Percentiles rank a stretch among this genome's conserved stretches.
phyloP scores from a whole-genome alignment of 495 filamentous ascomycete species.

The Podospora sp. region DNA sequence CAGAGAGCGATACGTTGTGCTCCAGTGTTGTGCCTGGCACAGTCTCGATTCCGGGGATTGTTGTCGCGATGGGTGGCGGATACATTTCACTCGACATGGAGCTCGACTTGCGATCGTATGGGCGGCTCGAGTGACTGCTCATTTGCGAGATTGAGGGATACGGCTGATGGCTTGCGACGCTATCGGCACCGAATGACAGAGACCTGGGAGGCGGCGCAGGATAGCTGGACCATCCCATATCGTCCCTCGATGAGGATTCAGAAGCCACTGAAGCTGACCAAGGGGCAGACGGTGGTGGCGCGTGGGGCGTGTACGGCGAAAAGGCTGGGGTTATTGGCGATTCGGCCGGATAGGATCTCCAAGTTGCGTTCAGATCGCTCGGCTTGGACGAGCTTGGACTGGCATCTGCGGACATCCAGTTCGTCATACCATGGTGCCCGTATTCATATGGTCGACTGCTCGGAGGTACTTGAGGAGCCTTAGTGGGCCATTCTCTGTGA shows the following conservation, averaged over 20 bases:
- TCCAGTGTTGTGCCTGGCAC: slow-evolving; percentile 39
- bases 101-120: slow-evolving; percentile 42
- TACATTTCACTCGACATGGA: slow-evolving; percentile 41
- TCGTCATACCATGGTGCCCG: slow-evolving; percentile 43
- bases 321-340: slow-evolving; percentile 46
- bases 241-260: slow-evolving; percentile 37
- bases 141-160: slow-evolving; percentile 39
- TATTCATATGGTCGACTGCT: slow-evolving; percentile 41
- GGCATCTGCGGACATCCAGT: slow-evolving; percentile 48
- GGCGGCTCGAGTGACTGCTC: slow-evolving; percentile 30
- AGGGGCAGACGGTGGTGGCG: slow-evolving; percentile 40
- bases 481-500: slow-evolving; percentile 30
- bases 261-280: slow-evolving; percentile 42
- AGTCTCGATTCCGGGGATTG: slow-evolving; percentile 42
- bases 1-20: slow-evolving; percentile 42
- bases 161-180: slow-evolving; percentile 34
- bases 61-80: slow-evolving; percentile 41
- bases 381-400: slow-evolving; percentile 40
- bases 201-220: slow-evolving; percentile 45
- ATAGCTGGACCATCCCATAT: slow-evolving; percentile 44
- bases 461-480: slow-evolving; percentile 39
- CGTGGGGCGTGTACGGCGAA: slow-evolving; percentile 45
- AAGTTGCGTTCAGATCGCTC: slow-evolving; percentile 39
- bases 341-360: slow-evolving; percentile 44
- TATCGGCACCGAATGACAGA: slow-evolving; percentile 48